Base-by-base conservation (phyloP, 106 monocot genomes). In the Dendrobium catenatum region DNA sequence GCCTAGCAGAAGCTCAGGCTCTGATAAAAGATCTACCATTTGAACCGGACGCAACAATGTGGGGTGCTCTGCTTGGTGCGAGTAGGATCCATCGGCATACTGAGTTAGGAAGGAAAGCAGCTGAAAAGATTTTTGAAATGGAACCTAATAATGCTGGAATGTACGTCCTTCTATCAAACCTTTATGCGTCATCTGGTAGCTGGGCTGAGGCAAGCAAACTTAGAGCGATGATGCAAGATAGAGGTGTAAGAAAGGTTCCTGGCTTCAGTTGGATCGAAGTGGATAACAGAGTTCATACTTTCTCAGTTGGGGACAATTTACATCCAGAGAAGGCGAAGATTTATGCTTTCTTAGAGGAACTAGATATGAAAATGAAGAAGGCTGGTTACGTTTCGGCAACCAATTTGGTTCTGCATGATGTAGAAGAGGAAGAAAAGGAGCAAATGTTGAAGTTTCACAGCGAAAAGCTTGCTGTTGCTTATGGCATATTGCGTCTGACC, bases 391-490 rank as follows among this genome's bases (percentile, higher is more conserved):
- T 90, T 9, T 88, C 88, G 55, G 82, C 88, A 24, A 88, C 86
- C 6, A 83, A 88, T 55, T 87, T 83, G 85, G 88, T 90, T 17
- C 83, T 93, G 67, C 93, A 93, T 82, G 93, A 93, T 83, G 88
- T 93, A 6, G 93, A 93, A 78, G 89, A 93, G 79, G 90, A 93
- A 82, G 93, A 90, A 79, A 93, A 93, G 83, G 93, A 88, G 33
- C 80, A 90, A 29, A 83, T 93, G 89, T 83, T 93, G 37, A 93
- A 86, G 67, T 93, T 90, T 82, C 93, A 93, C 74, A 93, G 93
- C 61, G 93, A 93, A 61, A 88, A 86, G 81, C 78, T 93, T 58
- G 93, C 93, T 49, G 86, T 90, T 81, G 93, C 85, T 29, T 93
- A 82, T 82, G 93, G 88, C 20, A 87, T 90, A 59, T 75, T 93